Base-by-base conservation (phyloP, 1,284 basidiomycete species). In the Ustilago tritici region DNA sequence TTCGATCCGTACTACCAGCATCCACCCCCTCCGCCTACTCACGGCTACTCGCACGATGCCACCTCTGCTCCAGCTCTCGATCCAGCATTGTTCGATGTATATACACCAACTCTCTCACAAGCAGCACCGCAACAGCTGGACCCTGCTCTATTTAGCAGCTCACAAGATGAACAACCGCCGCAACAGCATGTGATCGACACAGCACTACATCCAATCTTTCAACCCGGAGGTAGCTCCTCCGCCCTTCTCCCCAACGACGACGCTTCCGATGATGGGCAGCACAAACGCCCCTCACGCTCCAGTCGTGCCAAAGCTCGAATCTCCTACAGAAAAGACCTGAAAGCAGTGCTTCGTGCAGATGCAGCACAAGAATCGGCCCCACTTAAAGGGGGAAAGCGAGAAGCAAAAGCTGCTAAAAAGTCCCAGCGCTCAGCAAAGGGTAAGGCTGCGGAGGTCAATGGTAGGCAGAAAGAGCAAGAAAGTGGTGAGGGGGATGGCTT, bases 271-370 rank as follows among this genome's bases (percentile, higher is more conserved):
- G 34, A 49, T 50, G 10, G 40, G 61, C 38, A 68, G 15, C 40
- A 61, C 17, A 68, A 59, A 23, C 61, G 74, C 3, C 63, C 60
- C 10, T 8, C 56, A 9, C 70, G 76, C 7, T 62, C 67, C 8
- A 66, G 52, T 12, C 56, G 76, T 0, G 19, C 47, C 15, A 78
- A 74, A 55, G 65, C 66, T 0, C 71, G 65, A n/a, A 57, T 61
- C 2, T 74, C 71, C 9, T 78, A 78, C 55, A 57, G 61, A 23
- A 71, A 78, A 34, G 76, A 78, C 49, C 71, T 78, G 36, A 78
- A 78, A n/a, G 76, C 70, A 4, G 76, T 78, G 2, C 65, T 78
- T 2, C 71, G 68, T 28, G 71, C 71, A 35, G 76, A 78, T 34
- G 56, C 57, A 1, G 65, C 61, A 5, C 50, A 68, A 36, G 76